Conservation (phyloP, 176 grass and related monocot genomes). For the Aegilops longissima region DNA sequence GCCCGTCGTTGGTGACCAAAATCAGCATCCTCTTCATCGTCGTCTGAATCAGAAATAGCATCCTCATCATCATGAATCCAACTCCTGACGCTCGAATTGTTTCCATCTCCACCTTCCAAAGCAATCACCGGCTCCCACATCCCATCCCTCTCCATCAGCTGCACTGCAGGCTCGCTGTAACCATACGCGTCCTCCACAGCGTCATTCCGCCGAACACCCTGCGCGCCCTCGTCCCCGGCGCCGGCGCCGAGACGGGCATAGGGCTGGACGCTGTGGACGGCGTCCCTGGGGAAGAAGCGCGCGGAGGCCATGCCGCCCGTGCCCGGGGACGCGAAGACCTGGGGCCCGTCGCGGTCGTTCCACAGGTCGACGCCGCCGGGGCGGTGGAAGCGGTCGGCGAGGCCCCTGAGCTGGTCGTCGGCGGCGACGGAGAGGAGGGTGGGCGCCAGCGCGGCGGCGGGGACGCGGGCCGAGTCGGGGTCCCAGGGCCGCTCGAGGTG, state of each 20-base stretch:
- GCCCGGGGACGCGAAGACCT: slow-evolving; percentile 55
- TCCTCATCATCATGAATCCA: not conserved
- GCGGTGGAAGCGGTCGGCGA: slow-evolving; percentile 89
- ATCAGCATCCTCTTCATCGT: not conserved
- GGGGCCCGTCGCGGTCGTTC: slow-evolving; percentile 88
- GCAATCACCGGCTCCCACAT: slow-evolving; percentile 28
- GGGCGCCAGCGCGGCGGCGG: slow-evolving; percentile 41
- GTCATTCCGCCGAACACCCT: slow-evolving; percentile 49
- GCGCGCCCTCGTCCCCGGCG: not conserved
- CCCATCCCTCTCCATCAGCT: slow-evolving; percentile 26
- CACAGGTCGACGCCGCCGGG: slow-evolving; percentile 91
- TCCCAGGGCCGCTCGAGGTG: slow-evolving; percentile 94
- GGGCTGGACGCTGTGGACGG: slow-evolving; percentile 71
- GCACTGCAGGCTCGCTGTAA: not conserved
- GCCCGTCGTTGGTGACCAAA: not conserved
- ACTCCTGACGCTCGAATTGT: not conserved
- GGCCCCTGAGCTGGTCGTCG: slow-evolving; percentile 82
- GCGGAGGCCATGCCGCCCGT: slow-evolving; percentile 48
- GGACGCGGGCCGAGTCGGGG: slow-evolving; percentile 11
- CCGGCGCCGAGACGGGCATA: slow-evolving; percentile 19
- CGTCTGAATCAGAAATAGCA: not conserved
- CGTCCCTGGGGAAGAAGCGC: slow-evolving; percentile 84
- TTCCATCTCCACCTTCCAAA: not conserved
- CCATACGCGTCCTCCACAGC: not conserved
- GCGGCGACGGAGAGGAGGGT: slow-evolving; percentile 75